These are phyloP conservation scores for Angomonas desouzai DNA, from an alignment of 208 protist genomes.

Conservation along the genomic window DNA sequence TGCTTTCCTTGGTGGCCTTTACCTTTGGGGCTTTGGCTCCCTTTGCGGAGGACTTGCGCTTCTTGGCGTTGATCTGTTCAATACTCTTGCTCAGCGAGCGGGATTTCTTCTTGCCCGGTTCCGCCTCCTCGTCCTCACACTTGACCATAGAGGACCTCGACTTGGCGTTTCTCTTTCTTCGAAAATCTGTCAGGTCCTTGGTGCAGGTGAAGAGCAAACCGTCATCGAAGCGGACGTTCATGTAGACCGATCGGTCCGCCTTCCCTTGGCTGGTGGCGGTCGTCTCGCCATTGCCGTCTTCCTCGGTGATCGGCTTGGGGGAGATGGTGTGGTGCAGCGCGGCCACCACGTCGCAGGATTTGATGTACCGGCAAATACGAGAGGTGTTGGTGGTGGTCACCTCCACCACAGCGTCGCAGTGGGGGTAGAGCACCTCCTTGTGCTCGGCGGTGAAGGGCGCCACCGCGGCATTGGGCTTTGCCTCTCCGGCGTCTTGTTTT, in stretches of 20 bases:
- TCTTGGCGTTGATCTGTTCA: not conserved
- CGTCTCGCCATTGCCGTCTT: not conserved
- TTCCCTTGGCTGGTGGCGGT: not conserved
- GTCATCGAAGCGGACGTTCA: conserved; percentile 67
- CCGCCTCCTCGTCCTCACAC: not conserved
- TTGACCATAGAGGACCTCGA: not conserved
- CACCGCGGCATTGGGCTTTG: not conserved
- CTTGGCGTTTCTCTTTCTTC: not conserved
- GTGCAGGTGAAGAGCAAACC: conserved; percentile 62
- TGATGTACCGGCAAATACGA: conserved; percentile 70
- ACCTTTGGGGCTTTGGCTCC: not conserved
- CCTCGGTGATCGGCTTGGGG: not conserved
- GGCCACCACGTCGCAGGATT: conserved; percentile 55
- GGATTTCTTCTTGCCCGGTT: not conserved
- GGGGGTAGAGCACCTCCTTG: conserved; percentile 41
- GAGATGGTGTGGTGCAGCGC: conserved; percentile 52
- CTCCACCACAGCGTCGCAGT: conserved; percentile 63
- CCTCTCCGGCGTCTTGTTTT: not conserved
- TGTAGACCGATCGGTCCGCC: conserved; percentile 18
- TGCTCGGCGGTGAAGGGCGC: conserved; percentile 32
- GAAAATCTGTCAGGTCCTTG: not conserved
- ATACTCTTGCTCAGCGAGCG: conserved; percentile 4
- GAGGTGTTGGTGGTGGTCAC: conserved; percentile 47
- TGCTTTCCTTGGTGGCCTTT: not conserved
- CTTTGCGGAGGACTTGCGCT: conserved; percentile 4